These are phyloP conservation scores for Podospora anserina DNA, from an alignment of 495 filamentous ascomycete genomes.

Conservation along the genomic window DNA sequence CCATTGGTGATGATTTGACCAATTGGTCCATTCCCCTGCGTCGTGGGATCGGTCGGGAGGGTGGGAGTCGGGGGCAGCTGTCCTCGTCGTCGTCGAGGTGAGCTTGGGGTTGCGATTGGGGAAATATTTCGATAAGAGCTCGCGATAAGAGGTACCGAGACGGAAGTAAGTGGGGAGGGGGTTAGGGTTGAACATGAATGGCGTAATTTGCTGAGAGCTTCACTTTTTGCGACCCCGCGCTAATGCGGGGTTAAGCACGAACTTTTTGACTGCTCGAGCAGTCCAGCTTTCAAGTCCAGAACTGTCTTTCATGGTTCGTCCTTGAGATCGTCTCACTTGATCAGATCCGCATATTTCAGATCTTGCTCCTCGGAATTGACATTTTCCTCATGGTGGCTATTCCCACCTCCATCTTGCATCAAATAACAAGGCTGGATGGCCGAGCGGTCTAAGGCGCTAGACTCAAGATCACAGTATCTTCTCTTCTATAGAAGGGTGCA, in stretches of 20 bases:
- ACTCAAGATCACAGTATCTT: conserved; percentile 26
- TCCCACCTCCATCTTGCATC: not conserved
- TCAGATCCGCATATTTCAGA: too few species aligned
- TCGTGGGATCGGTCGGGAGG: not conserved
- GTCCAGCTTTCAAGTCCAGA: not conserved
- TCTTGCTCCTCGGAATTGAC: too few species aligned
- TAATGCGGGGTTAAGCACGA: not conserved
- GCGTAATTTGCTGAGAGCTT: not conserved
- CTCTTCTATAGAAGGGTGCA: conserved; percentile 18
- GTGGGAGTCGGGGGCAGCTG: not conserved
- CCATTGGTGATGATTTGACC: conserved; percentile 19
- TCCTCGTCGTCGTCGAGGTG: not conserved
- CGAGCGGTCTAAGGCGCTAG: conserved; percentile 37
- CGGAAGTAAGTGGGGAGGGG: not conserved
- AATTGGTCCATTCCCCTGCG: not conserved
- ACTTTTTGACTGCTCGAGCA: not conserved
- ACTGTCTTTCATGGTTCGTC: too few species aligned
- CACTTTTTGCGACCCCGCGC: not conserved
- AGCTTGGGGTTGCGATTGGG: not conserved
- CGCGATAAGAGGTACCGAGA: not conserved
- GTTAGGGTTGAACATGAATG: not conserved
- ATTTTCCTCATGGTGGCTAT: too few species aligned
- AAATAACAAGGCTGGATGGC: conserved; percentile 28
- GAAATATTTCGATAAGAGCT: not conserved
- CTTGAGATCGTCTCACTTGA: too few species aligned